A percentile compares a stretch with the other conserved stretches of the same genome.
phyloP scores from a whole-genome alignment of 345 rosid species.

The Garcia nutans region DNA sequence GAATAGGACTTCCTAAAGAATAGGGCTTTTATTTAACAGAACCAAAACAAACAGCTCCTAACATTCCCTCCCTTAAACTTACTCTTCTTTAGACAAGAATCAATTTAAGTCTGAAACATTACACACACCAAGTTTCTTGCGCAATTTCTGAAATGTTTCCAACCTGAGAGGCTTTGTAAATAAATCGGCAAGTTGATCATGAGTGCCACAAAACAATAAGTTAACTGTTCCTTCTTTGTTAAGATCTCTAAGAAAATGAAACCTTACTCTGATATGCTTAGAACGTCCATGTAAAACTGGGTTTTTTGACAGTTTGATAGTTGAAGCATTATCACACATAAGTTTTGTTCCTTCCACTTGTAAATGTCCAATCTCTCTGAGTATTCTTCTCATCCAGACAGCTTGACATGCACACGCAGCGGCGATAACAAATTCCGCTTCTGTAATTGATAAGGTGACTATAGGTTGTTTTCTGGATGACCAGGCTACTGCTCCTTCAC shows the following conservation, averaged over 20 bases:
- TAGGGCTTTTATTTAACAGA: no score
- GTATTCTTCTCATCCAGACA: neutral
- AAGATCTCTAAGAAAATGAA: conserved; percentile 1
- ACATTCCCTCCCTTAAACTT: no score
- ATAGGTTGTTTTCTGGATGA: neutral
- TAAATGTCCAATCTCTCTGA: neutral
- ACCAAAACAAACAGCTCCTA: no score
- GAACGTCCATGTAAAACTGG: neutral
- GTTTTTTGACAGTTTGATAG: neutral
- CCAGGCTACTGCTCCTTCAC: neutral
- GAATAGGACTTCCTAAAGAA: no score
- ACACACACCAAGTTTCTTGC: no score
- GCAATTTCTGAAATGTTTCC: neutral
- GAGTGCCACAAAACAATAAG: neutral
- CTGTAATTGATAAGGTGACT: neutral
- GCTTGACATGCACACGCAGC: neutral
- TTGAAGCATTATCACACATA: neutral
- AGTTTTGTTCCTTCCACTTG: neutral
- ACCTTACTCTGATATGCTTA: neutral
- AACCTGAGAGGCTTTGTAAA: neutral
- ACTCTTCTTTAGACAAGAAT: no score
- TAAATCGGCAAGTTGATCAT: neutral
- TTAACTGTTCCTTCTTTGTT: neutral
- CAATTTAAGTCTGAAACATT: neutral
- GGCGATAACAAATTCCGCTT: neutral